Evolutionary conservation across 352 stramenopile species (phyloP), one percentile per base, ranked within the genome.

Genomic region (Pythium angustatum): DNA sequence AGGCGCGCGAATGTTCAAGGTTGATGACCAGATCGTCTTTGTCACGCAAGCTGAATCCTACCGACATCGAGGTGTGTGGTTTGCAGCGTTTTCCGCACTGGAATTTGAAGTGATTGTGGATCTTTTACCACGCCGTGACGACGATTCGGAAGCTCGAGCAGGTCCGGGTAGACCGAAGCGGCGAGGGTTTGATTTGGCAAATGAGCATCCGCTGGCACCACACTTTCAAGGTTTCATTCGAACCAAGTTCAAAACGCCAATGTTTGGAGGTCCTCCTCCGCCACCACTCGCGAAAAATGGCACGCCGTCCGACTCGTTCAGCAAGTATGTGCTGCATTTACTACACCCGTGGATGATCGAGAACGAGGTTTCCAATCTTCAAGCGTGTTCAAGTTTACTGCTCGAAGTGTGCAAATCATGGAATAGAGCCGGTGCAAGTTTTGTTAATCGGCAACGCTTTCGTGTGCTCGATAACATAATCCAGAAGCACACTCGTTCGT

Each of bases 181-280:
- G 7, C 48, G 27, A n/a, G 28, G 48, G 1, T 54, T 54, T 41
- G 48, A 54, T 9, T n/a, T n/a, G n/a, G 26, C 27, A 26, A 52
- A 26, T 1, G 38, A 72, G 22, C 58, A 53, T 2, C 49, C 67
- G 7, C 2, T 26, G n/a, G n/a, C n/a, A 15, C 19, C 45, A 4
- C n/a, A 50, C 21, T 68, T 55, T 34, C 55, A 68, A 43, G 59
- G 59, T 3, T 72, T 59, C 33, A 72, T 68, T 8, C 54, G 58
- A n/a, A n/a, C n/a, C n/a, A n/a, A n/a, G n/a, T n/a, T n/a, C n/a
- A n/a, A n/a, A 24, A 72, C 65, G 1, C 27, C 54, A 5, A 62
- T 72, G 59, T 30, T 72, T 15, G 65, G 65, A 11, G 65, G 65
- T 17, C 27, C 65, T 6, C 58, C 58, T 0, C 52, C 53, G 0